A percentile compares a stretch with the other conserved stretches of the same genome.
Evolutionary conservation across 73 alveolate genomes (phyloP).

Genomic region (Symbiodinium natans): DNA sequence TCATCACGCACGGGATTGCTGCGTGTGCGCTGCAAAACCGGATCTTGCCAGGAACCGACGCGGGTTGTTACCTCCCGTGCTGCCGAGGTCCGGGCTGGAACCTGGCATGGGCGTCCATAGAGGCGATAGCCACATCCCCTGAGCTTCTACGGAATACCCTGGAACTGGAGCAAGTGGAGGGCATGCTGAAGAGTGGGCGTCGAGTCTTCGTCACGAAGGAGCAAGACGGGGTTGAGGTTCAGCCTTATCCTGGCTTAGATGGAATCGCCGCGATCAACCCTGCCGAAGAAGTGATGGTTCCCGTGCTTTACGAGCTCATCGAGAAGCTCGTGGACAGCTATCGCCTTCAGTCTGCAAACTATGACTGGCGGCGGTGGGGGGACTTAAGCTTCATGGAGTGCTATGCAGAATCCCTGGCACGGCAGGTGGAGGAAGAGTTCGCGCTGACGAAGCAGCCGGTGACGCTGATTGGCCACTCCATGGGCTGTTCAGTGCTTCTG

Average conservation of each 20-base stretch:
- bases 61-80: not conserved
- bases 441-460: not conserved
- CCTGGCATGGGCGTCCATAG: not conserved
- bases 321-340: not conserved
- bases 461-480: not conserved
- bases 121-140: not conserved
- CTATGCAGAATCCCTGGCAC: not conserved
- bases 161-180: not conserved
- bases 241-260: not conserved
- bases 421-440: not conserved
- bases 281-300: not conserved
- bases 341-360: not conserved
- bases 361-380: not conserved
- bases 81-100: not conserved
- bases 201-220: not conserved
- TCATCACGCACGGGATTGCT: not conserved
- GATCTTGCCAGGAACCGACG: not conserved
- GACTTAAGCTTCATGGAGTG: not conserved
- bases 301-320: not conserved
- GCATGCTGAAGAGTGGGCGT: not conserved
- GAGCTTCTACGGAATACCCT: not conserved
- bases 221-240: not conserved
- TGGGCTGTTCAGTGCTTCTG: not conserved
- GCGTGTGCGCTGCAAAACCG: not conserved
- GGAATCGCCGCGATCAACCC: not conserved